phyloP scores from a whole-genome alignment of 805 yeast genomes.

The Teunomyces funiuensis region DNA sequence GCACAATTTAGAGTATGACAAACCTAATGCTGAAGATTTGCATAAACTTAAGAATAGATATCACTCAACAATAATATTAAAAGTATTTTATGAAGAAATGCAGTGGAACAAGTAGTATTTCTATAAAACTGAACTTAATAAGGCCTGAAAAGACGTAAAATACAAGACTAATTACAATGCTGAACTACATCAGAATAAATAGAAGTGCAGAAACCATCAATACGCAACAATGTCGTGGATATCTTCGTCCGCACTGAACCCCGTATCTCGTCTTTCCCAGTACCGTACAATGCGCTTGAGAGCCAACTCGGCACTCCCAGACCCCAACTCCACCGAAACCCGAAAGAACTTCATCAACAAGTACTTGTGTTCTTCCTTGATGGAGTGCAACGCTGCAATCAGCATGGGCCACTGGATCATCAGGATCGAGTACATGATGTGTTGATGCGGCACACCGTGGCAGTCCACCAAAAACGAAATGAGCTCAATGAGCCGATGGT shows the following conservation, averaged over 20 bases:
- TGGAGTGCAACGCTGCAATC: constrained; percentile 48
- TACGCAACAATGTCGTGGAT: constrained; percentile 35
- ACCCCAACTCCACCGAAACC: constrained; percentile 40
- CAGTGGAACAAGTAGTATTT: no score
- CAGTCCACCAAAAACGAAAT: constrained; percentile 23
- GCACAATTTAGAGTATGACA: no score
- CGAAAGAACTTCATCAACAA: constrained; percentile 43
- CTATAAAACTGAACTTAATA: no score
- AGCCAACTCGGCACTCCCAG: constrained; percentile 50
- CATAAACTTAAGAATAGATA: no score
- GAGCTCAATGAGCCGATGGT: constrained; percentile 25
- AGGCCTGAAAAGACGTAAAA: no score
- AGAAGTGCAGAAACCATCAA: no score
- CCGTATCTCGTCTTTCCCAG: constrained; percentile 28
- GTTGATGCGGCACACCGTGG: constrained; percentile 16
- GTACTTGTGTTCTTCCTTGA: constrained; percentile 31
- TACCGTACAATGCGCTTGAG: constrained; percentile 24
- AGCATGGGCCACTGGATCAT: constrained; percentile 58
- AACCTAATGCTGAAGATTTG: no score
- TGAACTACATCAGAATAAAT: no score
- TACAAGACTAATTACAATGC: no score
- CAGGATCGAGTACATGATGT: constrained; percentile 36
- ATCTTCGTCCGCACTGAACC: constrained; percentile 10
- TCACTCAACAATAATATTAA: no score
- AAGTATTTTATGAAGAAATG: no score